A percentile compares a stretch with the other conserved stretches of the same genome.
These are phyloP conservation scores for Torulaspora maleeae DNA, from an alignment of 805 yeast genomes.

Conservation along the genomic window DNA sequence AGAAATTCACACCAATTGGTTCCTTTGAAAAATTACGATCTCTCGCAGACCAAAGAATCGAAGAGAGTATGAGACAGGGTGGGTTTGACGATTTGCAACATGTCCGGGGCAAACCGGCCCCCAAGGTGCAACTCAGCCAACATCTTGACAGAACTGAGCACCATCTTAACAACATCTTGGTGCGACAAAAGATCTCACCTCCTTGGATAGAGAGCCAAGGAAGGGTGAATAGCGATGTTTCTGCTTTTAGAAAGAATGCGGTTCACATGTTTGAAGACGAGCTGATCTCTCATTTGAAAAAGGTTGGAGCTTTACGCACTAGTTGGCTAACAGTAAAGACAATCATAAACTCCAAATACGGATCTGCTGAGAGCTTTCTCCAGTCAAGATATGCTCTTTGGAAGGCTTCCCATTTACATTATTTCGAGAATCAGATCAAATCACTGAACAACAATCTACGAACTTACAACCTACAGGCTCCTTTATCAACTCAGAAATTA, in stretches of 20 bases:
- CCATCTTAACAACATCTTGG: conserved; percentile 71
- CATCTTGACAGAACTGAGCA: conserved; percentile 67
- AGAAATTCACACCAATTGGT: conserved; percentile 46
- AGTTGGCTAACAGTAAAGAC: conserved; percentile 11
- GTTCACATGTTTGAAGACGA: conserved; percentile 39
- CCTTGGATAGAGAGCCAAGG: conserved; percentile 87
- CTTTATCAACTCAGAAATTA: conserved; percentile 53
- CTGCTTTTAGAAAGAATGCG: conserved; percentile 43
- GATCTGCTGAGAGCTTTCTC: conserved; percentile 18
- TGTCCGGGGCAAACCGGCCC: conserved; percentile 56
- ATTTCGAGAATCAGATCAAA: conserved; percentile 36
- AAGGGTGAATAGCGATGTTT: conserved; percentile 47
- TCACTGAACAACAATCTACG: conserved; percentile 47
- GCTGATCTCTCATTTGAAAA: conserved; percentile 12
- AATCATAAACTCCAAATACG: conserved; percentile 16
- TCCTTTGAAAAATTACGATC: conserved; percentile 48
- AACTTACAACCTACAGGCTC: conserved; percentile 61
- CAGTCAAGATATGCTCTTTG: conserved; percentile 32
- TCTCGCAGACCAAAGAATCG: conserved; percentile 70
- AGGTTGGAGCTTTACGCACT: neutral
- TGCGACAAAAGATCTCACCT: conserved; percentile 72
- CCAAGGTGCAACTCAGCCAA: conserved; percentile 43
- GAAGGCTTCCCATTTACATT: conserved; percentile 35
- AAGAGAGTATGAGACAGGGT: conserved; percentile 68
- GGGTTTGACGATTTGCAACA: conserved; percentile 54